These are phyloP conservation scores for Cystofilobasidium ferigula DNA, from an alignment of 768 basidiomycete species.

Conservation along the genomic window DNA sequence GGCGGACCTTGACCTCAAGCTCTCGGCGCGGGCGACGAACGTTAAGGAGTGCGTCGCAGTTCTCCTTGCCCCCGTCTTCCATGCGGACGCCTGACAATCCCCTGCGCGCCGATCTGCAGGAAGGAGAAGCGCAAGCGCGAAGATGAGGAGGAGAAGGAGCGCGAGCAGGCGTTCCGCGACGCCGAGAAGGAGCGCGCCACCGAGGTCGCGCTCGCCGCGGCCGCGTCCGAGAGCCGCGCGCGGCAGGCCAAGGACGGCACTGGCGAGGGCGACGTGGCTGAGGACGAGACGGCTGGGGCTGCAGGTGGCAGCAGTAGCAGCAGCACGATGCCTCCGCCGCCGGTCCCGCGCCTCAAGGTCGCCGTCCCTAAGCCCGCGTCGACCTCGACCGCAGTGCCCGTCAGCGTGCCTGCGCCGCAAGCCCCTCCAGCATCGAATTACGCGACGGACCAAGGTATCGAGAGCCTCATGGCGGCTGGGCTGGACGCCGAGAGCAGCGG, in stretches of 20 bases:
- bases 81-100: not conserved
- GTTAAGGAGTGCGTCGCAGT: constrained; percentile 37
- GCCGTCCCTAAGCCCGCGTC: not conserved
- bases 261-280: not conserved
- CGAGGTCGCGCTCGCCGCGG: not conserved
- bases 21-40: constrained; percentile 52
- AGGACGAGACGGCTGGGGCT: not conserved
- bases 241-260: not conserved
- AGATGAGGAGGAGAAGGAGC: constrained; percentile 33
- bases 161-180: constrained; percentile 25
- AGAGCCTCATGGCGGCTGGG: constrained; percentile 13
- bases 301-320: not conserved
- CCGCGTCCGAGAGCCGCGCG: not conserved
- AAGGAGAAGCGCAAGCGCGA: constrained; percentile 55
- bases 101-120: not conserved
- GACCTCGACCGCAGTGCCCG: not conserved
- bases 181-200: constrained; percentile 32
- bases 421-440: too few species aligned
- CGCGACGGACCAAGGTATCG: not conserved
- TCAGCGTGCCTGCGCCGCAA: not conserved
- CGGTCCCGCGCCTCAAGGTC: not conserved
- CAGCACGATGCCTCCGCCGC: not conserved
- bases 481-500: constrained; percentile 18
- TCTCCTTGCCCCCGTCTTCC: not conserved
- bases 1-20: constrained; percentile 74